phyloP scores from a whole-genome alignment of 2,329 filamentous ascomycete species.

The Zasmidium cellare region DNA sequence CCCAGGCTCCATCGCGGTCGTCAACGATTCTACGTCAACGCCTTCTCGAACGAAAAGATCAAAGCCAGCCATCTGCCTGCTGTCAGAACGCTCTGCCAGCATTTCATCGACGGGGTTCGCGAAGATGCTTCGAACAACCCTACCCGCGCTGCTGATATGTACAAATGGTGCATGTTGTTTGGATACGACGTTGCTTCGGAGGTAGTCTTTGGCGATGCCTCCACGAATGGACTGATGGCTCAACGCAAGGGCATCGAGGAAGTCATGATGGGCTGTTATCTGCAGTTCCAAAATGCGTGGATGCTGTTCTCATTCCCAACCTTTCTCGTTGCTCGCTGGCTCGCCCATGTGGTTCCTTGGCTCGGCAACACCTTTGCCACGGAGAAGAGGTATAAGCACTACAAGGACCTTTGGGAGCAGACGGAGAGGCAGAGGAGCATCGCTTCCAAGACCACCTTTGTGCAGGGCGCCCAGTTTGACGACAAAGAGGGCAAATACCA shows the following conservation, averaged over 20 bases:
- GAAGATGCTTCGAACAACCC: background rate
- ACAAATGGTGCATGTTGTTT: conserved; percentile 1
- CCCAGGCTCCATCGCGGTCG: background rate
- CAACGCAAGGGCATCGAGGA: background rate
- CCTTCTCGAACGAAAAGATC: too few relatives aligned
- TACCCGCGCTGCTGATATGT: background rate
- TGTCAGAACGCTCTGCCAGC: background rate
- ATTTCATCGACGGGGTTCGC: background rate
- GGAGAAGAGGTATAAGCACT: background rate
- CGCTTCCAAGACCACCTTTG: background rate
- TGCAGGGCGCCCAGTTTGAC: background rate
- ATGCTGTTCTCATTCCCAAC: background rate
- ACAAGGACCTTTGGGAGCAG: background rate
- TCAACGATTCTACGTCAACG: background rate
- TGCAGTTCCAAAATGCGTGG: background rate
- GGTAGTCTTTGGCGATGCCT: background rate
- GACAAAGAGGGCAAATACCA: background rate
- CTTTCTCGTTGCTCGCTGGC: background rate
- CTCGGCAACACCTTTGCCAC: background rate
- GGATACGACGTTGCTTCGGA: background rate
- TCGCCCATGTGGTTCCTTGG: background rate
- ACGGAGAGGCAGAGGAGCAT: background rate
- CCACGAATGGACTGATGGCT: background rate
- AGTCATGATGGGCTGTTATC: background rate
- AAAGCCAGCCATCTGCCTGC: too few relatives aligned